Conservation (phyloP, 768 basidiomycete species). For the Pholiota conissans region DNA sequence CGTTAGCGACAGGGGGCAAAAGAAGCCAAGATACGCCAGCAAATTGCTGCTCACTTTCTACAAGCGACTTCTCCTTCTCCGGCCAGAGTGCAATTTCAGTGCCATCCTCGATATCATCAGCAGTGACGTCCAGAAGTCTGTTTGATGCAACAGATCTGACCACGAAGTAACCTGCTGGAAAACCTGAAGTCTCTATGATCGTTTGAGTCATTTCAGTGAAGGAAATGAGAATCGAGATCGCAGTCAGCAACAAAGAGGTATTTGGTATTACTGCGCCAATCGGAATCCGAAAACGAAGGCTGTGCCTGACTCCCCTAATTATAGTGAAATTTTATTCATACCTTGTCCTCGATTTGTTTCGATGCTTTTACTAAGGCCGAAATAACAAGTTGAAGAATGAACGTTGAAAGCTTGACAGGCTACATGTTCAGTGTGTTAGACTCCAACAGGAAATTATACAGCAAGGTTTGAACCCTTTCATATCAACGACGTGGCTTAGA, state of each 20-base stretch:
- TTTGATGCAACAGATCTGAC: conserved; percentile 54
- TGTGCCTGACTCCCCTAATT: background rate
- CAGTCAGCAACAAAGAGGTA: background rate
- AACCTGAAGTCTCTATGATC: conserved; percentile 37
- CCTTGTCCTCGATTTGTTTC: background rate
- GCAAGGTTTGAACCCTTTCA: too few species aligned
- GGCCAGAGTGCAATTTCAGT: conserved; percentile 66
- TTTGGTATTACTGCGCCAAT: background rate
- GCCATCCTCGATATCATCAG: conserved; percentile 57
- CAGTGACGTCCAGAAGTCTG: conserved; percentile 58
- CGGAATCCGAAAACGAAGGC: background rate
- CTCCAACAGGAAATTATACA: too few species aligned
- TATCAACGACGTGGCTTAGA: too few species aligned
- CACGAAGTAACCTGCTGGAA: conserved; percentile 62
- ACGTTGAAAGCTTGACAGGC: too few species aligned
- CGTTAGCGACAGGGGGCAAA: background rate
- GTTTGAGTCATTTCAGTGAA: conserved; percentile 18
- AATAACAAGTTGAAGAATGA: background rate
- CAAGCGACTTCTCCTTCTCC: conserved; percentile 73
- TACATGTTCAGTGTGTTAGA: too few species aligned
- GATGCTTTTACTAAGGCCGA: background rate
- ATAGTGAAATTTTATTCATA: background rate
- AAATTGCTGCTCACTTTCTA: conserved; percentile 58
- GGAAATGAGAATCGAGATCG: background rate
- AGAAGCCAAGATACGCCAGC: background rate